These are phyloP conservation scores for Naegleria lovaniensis DNA, from an alignment of 208 protist species.

Conservation along the genomic window DNA sequence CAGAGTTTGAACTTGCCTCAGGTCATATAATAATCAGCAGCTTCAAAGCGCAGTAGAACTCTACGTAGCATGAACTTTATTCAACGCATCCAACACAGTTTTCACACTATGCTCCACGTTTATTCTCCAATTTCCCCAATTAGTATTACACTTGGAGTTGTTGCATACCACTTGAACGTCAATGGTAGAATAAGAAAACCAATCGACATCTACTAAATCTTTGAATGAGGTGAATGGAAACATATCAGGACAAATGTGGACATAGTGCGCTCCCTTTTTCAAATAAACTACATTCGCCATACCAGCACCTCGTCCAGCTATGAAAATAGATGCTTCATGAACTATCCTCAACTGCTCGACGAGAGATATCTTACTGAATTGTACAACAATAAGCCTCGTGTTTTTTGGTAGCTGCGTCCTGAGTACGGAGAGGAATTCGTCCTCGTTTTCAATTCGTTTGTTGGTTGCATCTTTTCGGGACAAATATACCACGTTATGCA, in stretches of 20 bases:
- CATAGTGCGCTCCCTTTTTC: background rate
- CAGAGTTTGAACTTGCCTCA: no score
- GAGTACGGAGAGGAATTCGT: background rate
- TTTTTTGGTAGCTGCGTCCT: background rate
- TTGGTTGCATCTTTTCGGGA: background rate
- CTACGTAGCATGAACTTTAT: no score
- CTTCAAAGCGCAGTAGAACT: no score
- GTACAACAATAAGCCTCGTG: background rate
- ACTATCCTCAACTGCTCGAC: background rate
- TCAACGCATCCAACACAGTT: no score
- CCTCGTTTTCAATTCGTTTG: background rate
- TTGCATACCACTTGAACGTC: background rate
- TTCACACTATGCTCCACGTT: no score
- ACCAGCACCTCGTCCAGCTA: background rate
- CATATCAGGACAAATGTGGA: background rate
- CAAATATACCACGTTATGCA: background rate
- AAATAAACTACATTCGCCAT: background rate
- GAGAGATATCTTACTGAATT: background rate
- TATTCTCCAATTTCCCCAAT: no score
- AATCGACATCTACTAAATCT: background rate
- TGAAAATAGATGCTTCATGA: background rate
- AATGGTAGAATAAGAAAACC: background rate
- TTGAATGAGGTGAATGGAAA: background rate
- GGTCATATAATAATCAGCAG: no score
- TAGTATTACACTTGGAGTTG: no score